Evolutionary conservation across 768 basidiomycete species (phyloP).

Genomic region (Lentinula edodes): DNA sequence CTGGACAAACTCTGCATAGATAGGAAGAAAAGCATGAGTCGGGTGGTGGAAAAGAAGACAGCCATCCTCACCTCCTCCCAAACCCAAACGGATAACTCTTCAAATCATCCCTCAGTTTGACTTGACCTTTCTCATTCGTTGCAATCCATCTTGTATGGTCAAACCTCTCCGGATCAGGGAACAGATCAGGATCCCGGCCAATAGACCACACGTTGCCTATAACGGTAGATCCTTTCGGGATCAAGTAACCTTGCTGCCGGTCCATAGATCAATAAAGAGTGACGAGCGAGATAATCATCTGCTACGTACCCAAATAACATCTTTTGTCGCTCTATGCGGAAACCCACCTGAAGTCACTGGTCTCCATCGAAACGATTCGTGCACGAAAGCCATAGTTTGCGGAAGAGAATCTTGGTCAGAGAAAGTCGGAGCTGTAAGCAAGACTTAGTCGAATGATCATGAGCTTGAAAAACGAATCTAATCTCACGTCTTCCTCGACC

Average conservation of each 20-base stretch:
- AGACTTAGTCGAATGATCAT: background rate
- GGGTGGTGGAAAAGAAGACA: background rate
- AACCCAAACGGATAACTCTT: constrained; percentile 53
- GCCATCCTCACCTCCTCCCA: constrained; percentile 34
- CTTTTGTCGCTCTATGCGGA: constrained; percentile 58
- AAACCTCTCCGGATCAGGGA: constrained; percentile 55
- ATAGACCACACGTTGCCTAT: constrained; percentile 52
- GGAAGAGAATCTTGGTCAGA: constrained; percentile 37
- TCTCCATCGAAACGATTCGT: constrained; percentile 44
- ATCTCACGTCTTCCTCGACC: constrained; percentile 35
- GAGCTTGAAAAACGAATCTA: background rate
- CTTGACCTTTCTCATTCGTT: constrained; percentile 36
- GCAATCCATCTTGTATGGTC: constrained; percentile 54
- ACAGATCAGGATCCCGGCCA: constrained; percentile 45
- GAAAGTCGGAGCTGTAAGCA: constrained; percentile 21
- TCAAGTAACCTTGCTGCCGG: constrained; percentile 38
- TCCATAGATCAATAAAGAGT: background rate
- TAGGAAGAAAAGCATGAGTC: background rate
- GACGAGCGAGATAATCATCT: constrained; percentile 1
- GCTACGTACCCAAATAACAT: constrained; percentile 52
- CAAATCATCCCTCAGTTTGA: constrained; percentile 44
- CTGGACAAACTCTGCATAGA: constrained; percentile 43
- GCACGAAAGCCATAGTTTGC: constrained; percentile 43
- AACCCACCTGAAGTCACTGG: constrained; percentile 52
- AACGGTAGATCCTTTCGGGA: constrained; percentile 52